A percentile compares a stretch with the other conserved stretches of the same genome.
Conservation (phyloP, 2,329 filamentous ascomycete species). For the Penicillium sp. region DNA sequence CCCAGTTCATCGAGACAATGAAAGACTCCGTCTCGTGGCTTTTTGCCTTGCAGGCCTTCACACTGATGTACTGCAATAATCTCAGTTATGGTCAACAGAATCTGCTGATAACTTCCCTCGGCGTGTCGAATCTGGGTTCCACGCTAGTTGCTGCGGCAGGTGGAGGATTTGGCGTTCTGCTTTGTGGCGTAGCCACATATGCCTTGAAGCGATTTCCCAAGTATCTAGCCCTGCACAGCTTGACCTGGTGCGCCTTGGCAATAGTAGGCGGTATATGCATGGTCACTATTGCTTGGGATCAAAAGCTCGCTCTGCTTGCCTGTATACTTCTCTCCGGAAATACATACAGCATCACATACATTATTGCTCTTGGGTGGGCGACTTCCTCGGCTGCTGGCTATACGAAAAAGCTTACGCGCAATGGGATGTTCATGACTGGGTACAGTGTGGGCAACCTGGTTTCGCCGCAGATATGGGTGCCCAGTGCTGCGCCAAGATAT, state of each 20-base stretch:
- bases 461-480: constrained; percentile 37
- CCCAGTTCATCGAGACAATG: constrained; percentile 19
- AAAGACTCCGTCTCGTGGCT: constrained; percentile 36
- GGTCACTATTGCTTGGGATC: constrained; percentile 35
- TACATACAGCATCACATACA: constrained; percentile 42
- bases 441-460: constrained; percentile 31
- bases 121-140: constrained; percentile 43
- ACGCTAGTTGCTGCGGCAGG: constrained; percentile 46
- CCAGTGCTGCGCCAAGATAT: constrained; percentile 33
- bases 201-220: constrained; percentile 36
- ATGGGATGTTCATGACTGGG: constrained; percentile 34
- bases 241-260: constrained; percentile 38
- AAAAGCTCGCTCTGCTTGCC: constrained; percentile 34
- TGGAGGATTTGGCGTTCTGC: constrained; percentile 39
- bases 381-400: constrained; percentile 37
- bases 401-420: constrained; percentile 38
- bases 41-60: constrained; percentile 29
- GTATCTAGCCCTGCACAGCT: constrained; percentile 35
- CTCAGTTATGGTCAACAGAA: constrained; percentile 46
- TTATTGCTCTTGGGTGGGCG: constrained; percentile 44
- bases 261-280: constrained; percentile 33
- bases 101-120: constrained; percentile 41
- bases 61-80: constrained; percentile 41
- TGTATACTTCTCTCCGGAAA: constrained; percentile 36
- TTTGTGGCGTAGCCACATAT: constrained; percentile 39